Evolutionary conservation across 78 protist species (phyloP).

Genomic region (Emiliania huxleyi): DNA sequence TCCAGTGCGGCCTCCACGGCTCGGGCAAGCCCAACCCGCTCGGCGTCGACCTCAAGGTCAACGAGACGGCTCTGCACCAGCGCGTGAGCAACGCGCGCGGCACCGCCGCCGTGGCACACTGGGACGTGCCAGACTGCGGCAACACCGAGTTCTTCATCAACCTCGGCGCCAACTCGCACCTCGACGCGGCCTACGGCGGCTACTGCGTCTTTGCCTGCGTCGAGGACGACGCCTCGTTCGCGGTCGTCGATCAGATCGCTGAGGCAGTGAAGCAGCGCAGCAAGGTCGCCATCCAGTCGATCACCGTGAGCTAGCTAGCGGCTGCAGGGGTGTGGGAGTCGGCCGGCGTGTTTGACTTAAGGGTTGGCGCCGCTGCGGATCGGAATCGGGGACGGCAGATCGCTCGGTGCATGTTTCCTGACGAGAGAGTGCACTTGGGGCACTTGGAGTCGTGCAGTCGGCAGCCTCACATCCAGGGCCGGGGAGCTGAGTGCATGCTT

Average conservation of each 20-base stretch:
- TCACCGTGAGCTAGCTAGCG: too few relatives aligned
- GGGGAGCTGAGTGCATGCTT: too few relatives aligned
- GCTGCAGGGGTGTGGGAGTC: too few relatives aligned
- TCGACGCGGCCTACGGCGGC: neutral
- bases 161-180: neutral
- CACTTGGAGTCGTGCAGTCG: too few relatives aligned
- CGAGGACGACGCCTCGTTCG: neutral
- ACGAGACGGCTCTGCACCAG: neutral
- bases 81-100: neutral
- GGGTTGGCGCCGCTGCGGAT: too few relatives aligned
- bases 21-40: neutral
- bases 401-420: too few relatives aligned
- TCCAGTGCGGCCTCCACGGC: slow-evolving; percentile 6
- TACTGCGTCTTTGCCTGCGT: neutral
- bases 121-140: slow-evolving; percentile 34
- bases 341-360: too few relatives aligned
- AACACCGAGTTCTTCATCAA: slow-evolving; percentile 35
- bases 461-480: too few relatives aligned
- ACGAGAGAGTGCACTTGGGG: too few relatives aligned
- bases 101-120: slow-evolving; percentile 3
- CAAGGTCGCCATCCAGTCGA: too few relatives aligned
- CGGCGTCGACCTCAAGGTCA: neutral
- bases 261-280: neutral
- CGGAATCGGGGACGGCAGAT: too few relatives aligned
- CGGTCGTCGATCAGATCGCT: neutral